Conservation (phyloP, 345 rosid genomes). For the Draba incana region DNA sequence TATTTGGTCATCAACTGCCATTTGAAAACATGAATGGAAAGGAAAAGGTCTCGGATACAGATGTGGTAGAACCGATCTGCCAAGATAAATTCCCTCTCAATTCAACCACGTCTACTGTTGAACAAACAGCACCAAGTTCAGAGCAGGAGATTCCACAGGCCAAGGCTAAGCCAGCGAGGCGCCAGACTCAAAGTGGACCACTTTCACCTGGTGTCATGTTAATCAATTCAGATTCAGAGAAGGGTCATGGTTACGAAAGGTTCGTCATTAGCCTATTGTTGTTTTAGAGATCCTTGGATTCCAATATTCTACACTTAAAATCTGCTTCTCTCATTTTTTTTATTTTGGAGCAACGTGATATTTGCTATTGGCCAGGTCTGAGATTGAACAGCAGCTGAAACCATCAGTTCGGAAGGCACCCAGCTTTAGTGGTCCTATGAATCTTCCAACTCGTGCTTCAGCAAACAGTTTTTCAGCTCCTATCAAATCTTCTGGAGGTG, state of each 20-base stretch:
- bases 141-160: slow-evolving; percentile 55
- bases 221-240: slow-evolving; percentile 61
- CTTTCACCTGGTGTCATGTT: slow-evolving; percentile 60
- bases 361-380: slow-evolving; percentile 55
- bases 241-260: slow-evolving; percentile 61
- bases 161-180: slow-evolving; percentile 61
- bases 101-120: slow-evolving; percentile 54
- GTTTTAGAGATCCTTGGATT: slow-evolving; percentile 18
- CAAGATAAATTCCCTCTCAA: slow-evolving; percentile 43
- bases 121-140: slow-evolving; percentile 49
- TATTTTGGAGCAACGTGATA: slow-evolving; percentile 25
- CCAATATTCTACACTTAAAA: slow-evolving; percentile 11
- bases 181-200: slow-evolving; percentile 89
- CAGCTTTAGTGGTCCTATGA: slow-evolving; percentile 96
- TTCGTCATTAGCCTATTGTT: slow-evolving; percentile 38
- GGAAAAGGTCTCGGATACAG: slow-evolving; percentile 57
- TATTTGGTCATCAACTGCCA: slow-evolving; percentile 39
- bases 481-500: slow-evolving; percentile 94
- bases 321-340: slow-evolving; percentile 12
- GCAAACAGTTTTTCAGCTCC: slow-evolving; percentile 99
- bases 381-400: slow-evolving; percentile 57
- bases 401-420: slow-evolving; percentile 68
- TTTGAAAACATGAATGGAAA: slow-evolving; percentile 49
- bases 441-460: slow-evolving; percentile 96
- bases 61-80: slow-evolving; percentile 44